Evolutionary conservation across 225 moss, liverwort and hornwort species (phyloP), one percentile per base, ranked within the genome.

Genomic region (Pseudoscleropodium purum): DNA sequence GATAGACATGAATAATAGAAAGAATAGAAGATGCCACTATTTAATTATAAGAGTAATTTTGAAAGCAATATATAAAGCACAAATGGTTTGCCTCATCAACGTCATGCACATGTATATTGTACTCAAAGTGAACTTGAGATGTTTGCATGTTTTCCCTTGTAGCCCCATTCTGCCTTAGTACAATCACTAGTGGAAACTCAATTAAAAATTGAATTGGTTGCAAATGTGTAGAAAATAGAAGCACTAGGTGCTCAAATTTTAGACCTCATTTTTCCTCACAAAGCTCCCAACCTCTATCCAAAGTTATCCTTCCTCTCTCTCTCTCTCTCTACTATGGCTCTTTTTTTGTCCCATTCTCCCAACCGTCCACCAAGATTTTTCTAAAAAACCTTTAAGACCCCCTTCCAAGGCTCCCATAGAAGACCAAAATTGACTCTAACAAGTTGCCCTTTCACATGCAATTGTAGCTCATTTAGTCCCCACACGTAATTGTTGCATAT

Each of bases 351-450:
- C 36, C 13, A 19, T 5, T 30, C 33, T 33, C 9, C 17, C 1
- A 0, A 2, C 3, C 1, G 2, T 17, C 8, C 3, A 3, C 5
- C 1, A 18, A 66, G 5, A 66, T 34, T 34, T 4, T 5, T 5
- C 34, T 66, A 34, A 34, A 2, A 52, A 52, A 16, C 52, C 52
- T 5, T 52, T 52, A 52, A 52, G 52, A 10, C 10, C 36, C 18
- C 18, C 2, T 10, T 34, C 8, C 5, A 65, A 34, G 9, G 33
- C 17, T 65, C 4, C 9, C 8, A 33, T 0, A 19, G 1, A 18
- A 36, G 10, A 18, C 5, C 3, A 5, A 1, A 0, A 36, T 11
- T 20, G 6, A 20, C 6, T 67, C 6, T 7, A 9, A 10, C 0
- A 36, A 36, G 3, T 36, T 67, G 10, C 5, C 36, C 1, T 11